phyloP scores from a whole-genome alignment of 768 basidiomycete species.

The Leccinum imitatum region DNA sequence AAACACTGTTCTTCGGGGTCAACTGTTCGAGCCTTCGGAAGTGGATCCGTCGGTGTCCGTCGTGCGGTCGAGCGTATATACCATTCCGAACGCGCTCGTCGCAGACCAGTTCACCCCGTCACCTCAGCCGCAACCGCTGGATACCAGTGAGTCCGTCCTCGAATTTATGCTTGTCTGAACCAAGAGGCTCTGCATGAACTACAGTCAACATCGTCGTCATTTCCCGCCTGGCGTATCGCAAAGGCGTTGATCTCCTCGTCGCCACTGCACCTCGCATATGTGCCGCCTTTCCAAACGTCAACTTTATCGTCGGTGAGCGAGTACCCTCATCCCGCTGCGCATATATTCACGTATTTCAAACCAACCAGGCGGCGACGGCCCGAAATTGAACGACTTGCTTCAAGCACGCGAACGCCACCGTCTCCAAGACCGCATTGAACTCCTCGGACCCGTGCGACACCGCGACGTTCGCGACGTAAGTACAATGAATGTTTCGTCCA shows the following conservation, averaged over 20 bases:
- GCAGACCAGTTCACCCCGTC: constrained; percentile 82
- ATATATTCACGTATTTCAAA: not conserved
- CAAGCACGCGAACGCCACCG: constrained; percentile 93
- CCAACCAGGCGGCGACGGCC: constrained; percentile 84
- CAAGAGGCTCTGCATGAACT: not conserved
- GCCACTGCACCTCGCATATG: constrained; percentile 92
- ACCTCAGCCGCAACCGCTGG: constrained; percentile 40
- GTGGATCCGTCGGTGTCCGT: constrained; percentile 43
- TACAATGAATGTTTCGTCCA: not conserved
- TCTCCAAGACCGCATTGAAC: constrained; percentile 88
- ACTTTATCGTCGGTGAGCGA: constrained; percentile 75
- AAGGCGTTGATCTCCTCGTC: constrained; percentile 94
- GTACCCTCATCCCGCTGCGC: not conserved
- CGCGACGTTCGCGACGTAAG: constrained; percentile 80
- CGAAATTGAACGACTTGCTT: constrained; percentile 89
- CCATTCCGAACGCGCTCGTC: constrained; percentile 91
- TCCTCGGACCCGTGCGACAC: constrained; percentile 80
- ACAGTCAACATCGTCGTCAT: constrained; percentile 90
- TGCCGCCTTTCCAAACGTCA: constrained; percentile 77
- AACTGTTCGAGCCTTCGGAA: constrained; percentile 58
- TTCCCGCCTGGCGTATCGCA: constrained; percentile 89
- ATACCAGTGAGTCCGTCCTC: constrained; percentile 48
- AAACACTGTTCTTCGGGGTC: constrained; percentile 89
- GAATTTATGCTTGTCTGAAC: not conserved
- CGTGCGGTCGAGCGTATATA: constrained; percentile 68